Percentiles rank a stretch among this genome's conserved stretches.
These are phyloP conservation scores for Colletotrichum sp. DNA, from an alignment of 2,329 filamentous ascomycete genomes.

Conservation along the genomic window DNA sequence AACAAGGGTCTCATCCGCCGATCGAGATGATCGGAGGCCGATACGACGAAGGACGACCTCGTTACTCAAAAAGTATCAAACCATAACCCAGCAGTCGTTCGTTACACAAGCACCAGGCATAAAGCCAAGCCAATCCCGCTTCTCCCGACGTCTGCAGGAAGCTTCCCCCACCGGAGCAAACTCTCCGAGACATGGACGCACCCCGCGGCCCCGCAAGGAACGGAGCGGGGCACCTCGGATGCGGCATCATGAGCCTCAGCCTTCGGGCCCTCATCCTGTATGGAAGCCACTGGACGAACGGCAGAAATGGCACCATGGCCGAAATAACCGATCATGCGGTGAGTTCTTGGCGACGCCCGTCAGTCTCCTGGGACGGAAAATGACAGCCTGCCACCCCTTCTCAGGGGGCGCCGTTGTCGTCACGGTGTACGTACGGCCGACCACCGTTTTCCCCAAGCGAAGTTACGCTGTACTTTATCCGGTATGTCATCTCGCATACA, in stretches of 20 bases:
- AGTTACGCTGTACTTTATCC: neutral
- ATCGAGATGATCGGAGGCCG: neutral
- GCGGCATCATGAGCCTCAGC: constrained; percentile 2
- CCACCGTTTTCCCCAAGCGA: neutral
- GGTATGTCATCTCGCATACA: neutral
- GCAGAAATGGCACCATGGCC: neutral
- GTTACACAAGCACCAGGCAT: neutral
- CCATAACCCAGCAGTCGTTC: neutral
- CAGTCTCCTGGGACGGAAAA: neutral
- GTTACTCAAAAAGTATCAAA: neutral
- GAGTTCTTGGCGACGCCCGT: neutral
- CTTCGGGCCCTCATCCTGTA: neutral
- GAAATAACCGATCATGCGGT: neutral
- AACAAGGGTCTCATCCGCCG: neutral
- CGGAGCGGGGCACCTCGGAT: neutral
- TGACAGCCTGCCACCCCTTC: neutral
- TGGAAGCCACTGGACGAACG: neutral
- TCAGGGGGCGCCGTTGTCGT: neutral
- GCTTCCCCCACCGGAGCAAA: constrained; percentile 2
- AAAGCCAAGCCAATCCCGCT: neutral
- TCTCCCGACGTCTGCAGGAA: neutral
- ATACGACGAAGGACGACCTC: neutral
- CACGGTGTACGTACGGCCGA: neutral
- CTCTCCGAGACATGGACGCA: neutral
- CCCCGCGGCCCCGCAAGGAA: neutral